Conservation (phyloP, 352 stramenopile species). For the Globisporangium viniferum region DNA sequence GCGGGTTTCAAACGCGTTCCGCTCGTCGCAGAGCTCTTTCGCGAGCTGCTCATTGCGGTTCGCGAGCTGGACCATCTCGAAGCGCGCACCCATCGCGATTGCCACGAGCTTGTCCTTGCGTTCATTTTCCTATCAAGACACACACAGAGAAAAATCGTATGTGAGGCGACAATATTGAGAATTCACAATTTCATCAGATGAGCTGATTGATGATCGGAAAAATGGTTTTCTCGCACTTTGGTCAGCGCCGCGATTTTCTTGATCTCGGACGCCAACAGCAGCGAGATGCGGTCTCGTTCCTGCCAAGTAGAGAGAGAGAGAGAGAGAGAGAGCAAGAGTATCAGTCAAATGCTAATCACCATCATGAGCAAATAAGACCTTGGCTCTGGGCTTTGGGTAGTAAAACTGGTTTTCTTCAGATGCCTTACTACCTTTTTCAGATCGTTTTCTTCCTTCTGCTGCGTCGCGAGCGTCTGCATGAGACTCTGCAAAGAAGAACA, state of each 20-base stretch:
- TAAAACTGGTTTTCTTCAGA: background rate
- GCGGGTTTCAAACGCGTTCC: constrained; percentile 19
- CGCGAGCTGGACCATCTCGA: constrained; percentile 59
- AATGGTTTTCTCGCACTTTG: constrained; percentile 32
- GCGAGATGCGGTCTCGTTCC: constrained; percentile 51
- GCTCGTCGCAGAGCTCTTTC: constrained; percentile 29
- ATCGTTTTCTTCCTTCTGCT: constrained; percentile 60
- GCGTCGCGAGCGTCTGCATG: constrained; percentile 38
- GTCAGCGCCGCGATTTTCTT: constrained; percentile 72
- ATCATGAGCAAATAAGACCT: no score
- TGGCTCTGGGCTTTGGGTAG: no score
- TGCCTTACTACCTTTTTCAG: constrained; percentile 35
- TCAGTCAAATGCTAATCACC: no score
- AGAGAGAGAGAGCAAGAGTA: no score
- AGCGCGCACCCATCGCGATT: constrained; percentile 73
- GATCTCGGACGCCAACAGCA: constrained; percentile 58
- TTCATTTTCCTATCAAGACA: constrained; percentile 41
- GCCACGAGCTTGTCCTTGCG: constrained; percentile 71
- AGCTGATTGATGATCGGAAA: background rate
- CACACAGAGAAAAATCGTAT: background rate
- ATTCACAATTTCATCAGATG: background rate
- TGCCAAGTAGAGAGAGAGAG: constrained; percentile 1
- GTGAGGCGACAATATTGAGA: background rate
- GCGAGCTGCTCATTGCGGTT: constrained; percentile 43
- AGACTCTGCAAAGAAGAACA: constrained; percentile 26